Evolutionary conservation across 139 green algal species (phyloP), one percentile per base, ranked within the genome.

Genomic region (Closterium sp.): DNA sequence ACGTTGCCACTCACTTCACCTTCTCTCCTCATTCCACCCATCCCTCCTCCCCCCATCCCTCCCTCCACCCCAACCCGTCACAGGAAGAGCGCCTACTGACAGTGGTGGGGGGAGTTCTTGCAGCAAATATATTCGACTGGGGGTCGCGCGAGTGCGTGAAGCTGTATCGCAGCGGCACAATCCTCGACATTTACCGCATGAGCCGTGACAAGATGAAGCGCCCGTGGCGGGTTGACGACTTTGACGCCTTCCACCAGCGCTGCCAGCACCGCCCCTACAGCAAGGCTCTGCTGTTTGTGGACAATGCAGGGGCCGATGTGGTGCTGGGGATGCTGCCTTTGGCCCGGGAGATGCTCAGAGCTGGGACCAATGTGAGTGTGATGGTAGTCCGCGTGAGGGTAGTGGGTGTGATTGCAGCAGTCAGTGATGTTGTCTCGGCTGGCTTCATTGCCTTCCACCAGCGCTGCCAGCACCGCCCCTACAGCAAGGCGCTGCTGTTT

Each of bases 91-190:
- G 98, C 9, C 97, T 99, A 87, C 95, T 98, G 86, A 87, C 96
- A 13, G 92, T 99, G 34, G 90, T 99, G n/a, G 96, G 97, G 94
- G 97, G 97, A 42, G 96, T 97, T 31, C 95, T 99, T 45, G 97
- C 98, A 0, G 98, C 96, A 86, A 99, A 99, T 96, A 99, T 99
- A 73, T 99, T 99, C 93, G 98, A 99, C 96, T 99, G 98, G 98
- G 98, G 93, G 32, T 94, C 91, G 24, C 17, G 27, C 79, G 92
- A 96, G 9, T 98, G 97, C 89, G 97, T 99, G 34, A 96, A 98
- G 88, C 95, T 99, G 32, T 99, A 99, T 95, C 86, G 97, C 30
- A 97, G 97, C 85, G 97, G 97, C 79, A 99, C 97, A 89, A 99
- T 99, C 88, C 95, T 99, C 28, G 97, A 99, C 45, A 99, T 99